Conservation (phyloP, 352 stramenopile genomes). For the Phytophthora nicotianae region DNA sequence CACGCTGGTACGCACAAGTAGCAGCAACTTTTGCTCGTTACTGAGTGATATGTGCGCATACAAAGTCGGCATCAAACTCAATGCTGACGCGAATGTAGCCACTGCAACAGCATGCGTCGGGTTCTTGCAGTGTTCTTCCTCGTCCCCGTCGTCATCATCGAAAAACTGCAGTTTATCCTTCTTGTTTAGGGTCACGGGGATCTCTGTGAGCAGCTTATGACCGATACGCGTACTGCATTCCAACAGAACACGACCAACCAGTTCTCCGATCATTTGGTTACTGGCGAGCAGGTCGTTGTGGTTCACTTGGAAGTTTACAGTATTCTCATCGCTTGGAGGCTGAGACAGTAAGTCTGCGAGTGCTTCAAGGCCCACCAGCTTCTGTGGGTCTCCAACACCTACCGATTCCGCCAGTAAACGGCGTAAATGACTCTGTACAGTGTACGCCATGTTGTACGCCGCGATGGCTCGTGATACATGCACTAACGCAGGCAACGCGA, state of each 20-base stretch:
- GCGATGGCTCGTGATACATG: slow-evolving; percentile 62
- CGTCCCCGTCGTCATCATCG: slow-evolving; percentile 8
- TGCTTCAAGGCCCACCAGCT: slow-evolving; percentile 66
- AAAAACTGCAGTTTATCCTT: slow-evolving; percentile 3
- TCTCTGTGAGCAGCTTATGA: slow-evolving; percentile 49
- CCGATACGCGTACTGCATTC: slow-evolving; percentile 73
- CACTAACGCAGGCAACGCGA: slow-evolving; percentile 52
- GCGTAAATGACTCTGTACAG: slow-evolving; percentile 68
- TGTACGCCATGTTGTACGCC: slow-evolving; percentile 74
- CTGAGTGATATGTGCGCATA: slow-evolving; percentile 55
- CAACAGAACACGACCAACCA: slow-evolving; percentile 69
- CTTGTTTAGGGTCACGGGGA: slow-evolving; percentile 8
- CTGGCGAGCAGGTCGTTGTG: slow-evolving; percentile 35
- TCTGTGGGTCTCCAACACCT: slow-evolving; percentile 74
- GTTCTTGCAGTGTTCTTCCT: slow-evolving; percentile 43
- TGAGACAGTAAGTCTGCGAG: slow-evolving; percentile 37
- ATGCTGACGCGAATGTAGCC: slow-evolving; percentile 52
- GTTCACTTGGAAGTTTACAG: slow-evolving; percentile 36
- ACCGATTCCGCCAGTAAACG: slow-evolving; percentile 61
- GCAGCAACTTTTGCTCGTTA: slow-evolving; percentile 67
- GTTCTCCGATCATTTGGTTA: slow-evolving; percentile 51
- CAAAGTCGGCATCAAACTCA: slow-evolving; percentile 49
- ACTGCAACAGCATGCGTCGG: slow-evolving; percentile 55
- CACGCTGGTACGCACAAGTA: slow-evolving; percentile 58
- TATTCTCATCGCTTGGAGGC: background rate